Evolutionary conservation across 2,329 filamentous ascomycete genomes (phyloP).

Genomic region (Aspergillus versicolor): DNA sequence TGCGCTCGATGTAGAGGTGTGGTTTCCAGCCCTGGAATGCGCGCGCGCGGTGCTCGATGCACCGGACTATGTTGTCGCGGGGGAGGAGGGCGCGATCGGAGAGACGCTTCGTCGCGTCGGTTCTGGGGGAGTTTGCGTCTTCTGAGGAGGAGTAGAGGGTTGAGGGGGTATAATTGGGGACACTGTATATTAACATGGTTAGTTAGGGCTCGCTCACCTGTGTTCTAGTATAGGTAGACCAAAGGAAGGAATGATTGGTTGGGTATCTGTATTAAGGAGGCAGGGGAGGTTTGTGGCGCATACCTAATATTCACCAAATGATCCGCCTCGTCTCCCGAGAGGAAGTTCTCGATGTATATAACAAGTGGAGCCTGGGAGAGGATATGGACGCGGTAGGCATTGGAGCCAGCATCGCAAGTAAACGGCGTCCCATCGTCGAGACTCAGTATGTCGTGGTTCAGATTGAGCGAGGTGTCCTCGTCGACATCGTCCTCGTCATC

Average conservation of each 20-base stretch:
- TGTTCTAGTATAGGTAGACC: too few species aligned
- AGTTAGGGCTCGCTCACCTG: not conserved
- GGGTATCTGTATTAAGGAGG: not conserved
- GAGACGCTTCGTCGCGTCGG: constrained; percentile 51
- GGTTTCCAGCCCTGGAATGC: constrained; percentile 61
- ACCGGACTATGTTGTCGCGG: constrained; percentile 52
- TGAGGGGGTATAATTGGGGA: constrained; percentile 49
- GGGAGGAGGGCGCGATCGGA: constrained; percentile 53
- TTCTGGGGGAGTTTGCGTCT: constrained; percentile 46
- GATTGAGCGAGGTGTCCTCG: constrained; percentile 8
- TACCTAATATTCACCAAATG: constrained; percentile 56
- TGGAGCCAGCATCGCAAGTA: constrained; percentile 22
- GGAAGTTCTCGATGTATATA: constrained; percentile 58
- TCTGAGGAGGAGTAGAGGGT: constrained; percentile 46
- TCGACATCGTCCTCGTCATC: constrained; percentile 5
- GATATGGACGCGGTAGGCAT: constrained; percentile 45
- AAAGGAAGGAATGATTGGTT: too few species aligned
- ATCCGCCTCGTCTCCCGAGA: constrained; percentile 49
- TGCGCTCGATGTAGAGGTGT: constrained; percentile 58
- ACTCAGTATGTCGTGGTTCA: constrained; percentile 32
- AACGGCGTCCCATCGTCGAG: constrained; percentile 31
- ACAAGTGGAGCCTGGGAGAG: constrained; percentile 56
- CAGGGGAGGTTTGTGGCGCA: constrained; percentile 2
- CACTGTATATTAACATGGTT: constrained; percentile 19
- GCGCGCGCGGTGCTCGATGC: constrained; percentile 59